Conservation (phyloP, 495 filamentous ascomycete genomes). For the Terfezia claveryi region DNA sequence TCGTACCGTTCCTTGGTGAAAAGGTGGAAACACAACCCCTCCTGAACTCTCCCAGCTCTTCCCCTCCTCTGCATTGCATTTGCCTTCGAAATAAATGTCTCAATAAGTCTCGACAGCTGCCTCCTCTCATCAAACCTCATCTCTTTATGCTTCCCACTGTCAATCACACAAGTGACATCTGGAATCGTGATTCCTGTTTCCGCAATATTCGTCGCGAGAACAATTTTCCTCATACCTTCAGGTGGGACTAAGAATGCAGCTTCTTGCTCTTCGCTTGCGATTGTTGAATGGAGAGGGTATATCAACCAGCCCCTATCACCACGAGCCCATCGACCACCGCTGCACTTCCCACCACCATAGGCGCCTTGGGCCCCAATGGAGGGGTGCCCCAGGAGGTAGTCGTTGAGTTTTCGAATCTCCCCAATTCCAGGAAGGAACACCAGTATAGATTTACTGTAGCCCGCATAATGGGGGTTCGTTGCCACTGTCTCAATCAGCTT, state of each 20-base stretch:
- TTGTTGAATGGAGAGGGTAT: constrained; percentile 75
- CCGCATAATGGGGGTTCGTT: constrained; percentile 34
- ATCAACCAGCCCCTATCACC: constrained; percentile 41
- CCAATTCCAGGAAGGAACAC: constrained; percentile 89
- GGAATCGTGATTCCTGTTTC: constrained; percentile 96
- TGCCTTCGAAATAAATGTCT: constrained; percentile 79
- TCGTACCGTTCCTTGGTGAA: constrained; percentile 81
- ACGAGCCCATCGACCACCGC: neutral
- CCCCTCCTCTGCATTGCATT: constrained; percentile 89
- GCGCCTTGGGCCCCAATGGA: constrained; percentile 31
- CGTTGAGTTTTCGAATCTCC: constrained; percentile 73
- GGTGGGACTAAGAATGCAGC: constrained; percentile 71
- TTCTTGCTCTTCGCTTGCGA: constrained; percentile 92
- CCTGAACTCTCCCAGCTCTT: constrained; percentile 84
- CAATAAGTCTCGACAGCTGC: constrained; percentile 70
- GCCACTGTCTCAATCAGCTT: constrained; percentile 53
- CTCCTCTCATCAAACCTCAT: constrained; percentile 87
- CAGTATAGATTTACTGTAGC: constrained; percentile 72
- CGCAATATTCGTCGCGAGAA: constrained; percentile 88
- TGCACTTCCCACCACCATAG: neutral
- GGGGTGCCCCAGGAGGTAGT: constrained; percentile 50
- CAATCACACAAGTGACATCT: constrained; percentile 85
- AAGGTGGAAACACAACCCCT: constrained; percentile 84
- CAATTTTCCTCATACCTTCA: constrained; percentile 63
- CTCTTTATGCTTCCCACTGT: constrained; percentile 86